These are phyloP conservation scores for Ilex aquifolium DNA, from an alignment of 257 asterid genomes.

Conservation along the genomic window DNA sequence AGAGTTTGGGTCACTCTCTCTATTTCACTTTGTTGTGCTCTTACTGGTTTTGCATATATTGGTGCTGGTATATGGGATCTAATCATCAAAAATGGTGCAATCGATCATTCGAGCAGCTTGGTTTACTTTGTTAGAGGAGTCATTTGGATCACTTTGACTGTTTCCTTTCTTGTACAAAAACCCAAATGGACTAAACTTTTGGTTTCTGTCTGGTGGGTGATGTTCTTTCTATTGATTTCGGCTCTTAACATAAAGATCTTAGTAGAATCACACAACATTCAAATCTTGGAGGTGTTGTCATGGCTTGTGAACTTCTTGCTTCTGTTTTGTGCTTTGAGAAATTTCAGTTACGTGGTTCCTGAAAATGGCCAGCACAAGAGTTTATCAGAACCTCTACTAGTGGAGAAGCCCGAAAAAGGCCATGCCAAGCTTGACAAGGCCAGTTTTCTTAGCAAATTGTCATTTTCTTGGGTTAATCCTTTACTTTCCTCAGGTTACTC, in stretches of 20 bases:
- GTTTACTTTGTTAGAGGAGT: conserved; percentile 34
- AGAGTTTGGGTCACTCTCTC: conserved; percentile 25
- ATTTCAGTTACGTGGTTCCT: conserved; percentile 12
- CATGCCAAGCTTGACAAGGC: conserved; percentile 16
- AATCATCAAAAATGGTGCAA: conserved; percentile 5
- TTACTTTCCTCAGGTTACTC: conserved; percentile 47
- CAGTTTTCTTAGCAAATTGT: conserved; percentile 34
- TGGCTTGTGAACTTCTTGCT: conserved; percentile 55
- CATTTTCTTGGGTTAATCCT: conserved; percentile 60
- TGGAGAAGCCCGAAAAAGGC: conserved; percentile 14
- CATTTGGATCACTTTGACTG: conserved; percentile 39
- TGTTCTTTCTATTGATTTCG: conserved; percentile 36
- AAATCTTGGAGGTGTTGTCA: conserved; percentile 32
- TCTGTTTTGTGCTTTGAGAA: conserved; percentile 33
- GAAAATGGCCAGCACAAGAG: conserved; percentile 7
- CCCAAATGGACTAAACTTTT: conserved; percentile 34
- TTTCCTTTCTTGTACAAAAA: conserved; percentile 42
- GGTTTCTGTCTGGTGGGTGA: conserved; percentile 53
- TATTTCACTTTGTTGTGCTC: conserved; percentile 31
- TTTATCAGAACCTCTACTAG: conserved; percentile 41
- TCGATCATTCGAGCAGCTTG: conserved; percentile 27
- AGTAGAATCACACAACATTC: conserved; percentile 13
- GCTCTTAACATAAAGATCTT: conserved; percentile 29
- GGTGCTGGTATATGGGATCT: conserved; percentile 24
- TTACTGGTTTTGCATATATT: conserved; percentile 33